Conservation (phyloP, 208 protist genomes). For the Crithidia bombi region DNA sequence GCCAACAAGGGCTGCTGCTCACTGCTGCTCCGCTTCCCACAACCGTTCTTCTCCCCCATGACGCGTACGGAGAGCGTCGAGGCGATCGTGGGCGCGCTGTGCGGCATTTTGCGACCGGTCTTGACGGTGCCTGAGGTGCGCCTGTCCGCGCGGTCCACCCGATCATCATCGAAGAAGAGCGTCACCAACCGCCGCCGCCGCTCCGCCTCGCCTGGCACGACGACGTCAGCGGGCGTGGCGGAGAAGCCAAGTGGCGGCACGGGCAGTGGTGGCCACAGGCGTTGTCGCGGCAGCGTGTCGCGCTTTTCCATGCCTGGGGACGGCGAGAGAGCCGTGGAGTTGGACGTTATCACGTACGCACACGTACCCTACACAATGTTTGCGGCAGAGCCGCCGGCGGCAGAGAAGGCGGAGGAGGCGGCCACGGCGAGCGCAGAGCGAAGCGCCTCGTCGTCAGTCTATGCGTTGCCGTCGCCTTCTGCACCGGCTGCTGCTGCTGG, state of each 20-base stretch:
- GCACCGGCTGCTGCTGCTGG: slow-evolving; percentile 3
- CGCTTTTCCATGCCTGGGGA: slow-evolving; percentile 1
- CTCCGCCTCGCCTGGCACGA: slow-evolving; percentile 17
- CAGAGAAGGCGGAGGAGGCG: neutral
- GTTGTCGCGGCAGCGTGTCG: slow-evolving; percentile 14
- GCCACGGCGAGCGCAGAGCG: neutral
- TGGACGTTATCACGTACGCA: slow-evolving; percentile 46
- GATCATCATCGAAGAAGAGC: slow-evolving; percentile 10
- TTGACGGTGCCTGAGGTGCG: slow-evolving; percentile 28
- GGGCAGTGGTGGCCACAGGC: neutral
- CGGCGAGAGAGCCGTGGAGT: slow-evolving; percentile 2
- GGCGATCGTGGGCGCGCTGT: slow-evolving; percentile 74
- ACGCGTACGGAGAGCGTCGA: slow-evolving; percentile 69
- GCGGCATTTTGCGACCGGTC: slow-evolving; percentile 55
- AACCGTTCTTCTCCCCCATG: slow-evolving; percentile 39
- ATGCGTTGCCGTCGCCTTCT: slow-evolving; percentile 6
- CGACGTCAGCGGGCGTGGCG: neutral
- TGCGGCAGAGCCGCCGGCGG: slow-evolving; percentile 6
- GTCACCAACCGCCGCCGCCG: slow-evolving; percentile 8
- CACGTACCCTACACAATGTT: slow-evolving; percentile 64
- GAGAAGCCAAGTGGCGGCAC: slow-evolving; percentile 5
- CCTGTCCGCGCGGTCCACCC: slow-evolving; percentile 7
- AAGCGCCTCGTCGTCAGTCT: slow-evolving; percentile 11
- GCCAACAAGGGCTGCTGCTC: slow-evolving; percentile 57
- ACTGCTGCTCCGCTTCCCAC: slow-evolving; percentile 71